Base-by-base conservation (phyloP, 2,329 filamentous ascomycete genomes). In the Xylaria multiplex region DNA sequence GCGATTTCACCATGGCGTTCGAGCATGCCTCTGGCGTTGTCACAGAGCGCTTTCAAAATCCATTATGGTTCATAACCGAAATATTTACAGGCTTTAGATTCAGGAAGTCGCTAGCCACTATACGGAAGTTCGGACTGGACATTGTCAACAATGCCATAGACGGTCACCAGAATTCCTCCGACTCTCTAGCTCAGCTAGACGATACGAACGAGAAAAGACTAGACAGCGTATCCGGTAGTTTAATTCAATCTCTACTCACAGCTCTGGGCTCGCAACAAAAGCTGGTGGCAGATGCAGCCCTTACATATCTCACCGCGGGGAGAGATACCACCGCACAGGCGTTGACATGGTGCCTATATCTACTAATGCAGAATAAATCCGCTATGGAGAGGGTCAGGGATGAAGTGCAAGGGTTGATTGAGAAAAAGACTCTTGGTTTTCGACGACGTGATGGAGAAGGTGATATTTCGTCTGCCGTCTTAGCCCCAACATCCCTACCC, bases 261-360 rank as follows among this genome's bases (percentile, higher is more conserved):
- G 78, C 83, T 1, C 84, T 90, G 40, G 80, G 79, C 0, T 81
- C 66, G 19, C 60, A 88, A 62, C 81, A 84, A 32, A 74, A 82
- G n/a, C 78, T 86, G 24, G 87, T 90, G 6, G 86, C 88, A 8
- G 88, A 90, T 73, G 85, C 88, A 2, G 88, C 88, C 0, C 78
- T 91, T 13, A 91, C 90, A 70, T 91, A 89, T 71, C 84, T 90
- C 9, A 90, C 87, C 0, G 88, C 88, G 0, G 83, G 88, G 16
- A 81, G 88, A 63, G 88, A 91, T 72, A 90, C 88, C 0, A 88
- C 87, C 6, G 88, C 88, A 0, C 88, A 91, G 71, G 86, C 85
- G 1, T 77, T 91, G 11, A 89, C 88, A 0, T 91, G 88, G 88
- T 83, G 84, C 0, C 82, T 89, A 46, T 89, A 90, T 74, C 79